Evolutionary conservation across 73 alveolate species (phyloP), one percentile per base, ranked within the genome.

Genomic region (Paraurostyla sp.): DNA sequence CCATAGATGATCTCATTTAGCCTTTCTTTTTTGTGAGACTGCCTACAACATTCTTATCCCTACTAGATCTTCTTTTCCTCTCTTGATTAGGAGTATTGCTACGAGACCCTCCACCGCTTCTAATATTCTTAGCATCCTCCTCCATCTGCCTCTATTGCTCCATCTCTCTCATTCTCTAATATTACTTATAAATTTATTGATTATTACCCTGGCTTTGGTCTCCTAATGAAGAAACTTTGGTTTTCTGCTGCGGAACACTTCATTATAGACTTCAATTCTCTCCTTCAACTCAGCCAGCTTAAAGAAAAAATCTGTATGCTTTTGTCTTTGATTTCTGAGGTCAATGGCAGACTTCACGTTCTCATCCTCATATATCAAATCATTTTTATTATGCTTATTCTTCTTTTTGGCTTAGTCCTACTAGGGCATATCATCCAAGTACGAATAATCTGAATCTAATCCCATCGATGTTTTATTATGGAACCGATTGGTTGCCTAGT

Each of bases 221-320:
- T 60, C 78, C 9, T 60, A 13, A 32, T 60, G 78, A 30, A 60
- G 50, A 60, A 46, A 75, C 51, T 46, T 75, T 16, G 87, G 87
- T 29, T 48, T 49, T 32, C 33, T 75, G 56, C 69, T 36, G 42
- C 51, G 18, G 33, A 75, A 75, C 7, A 75, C 60, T 32, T 75
- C 69, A 75, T 75, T 75, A 32, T 75, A 75, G 16, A 75, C 73
- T 33, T 46, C 69, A 22, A 75, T 75, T 75, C 73, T 43, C 51
- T 75, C 87, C 52, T 75, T 75, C n/a, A 75, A 32, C 52, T 75
- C 87, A 32, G 69, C 36, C 18, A 75, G 75, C 33, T 75, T 46
- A 33, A 46, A 75, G 73, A 36, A 75, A 32, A 75, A 75, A 35
- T 75, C 87, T 7, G 87, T 46, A 51, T 75, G 87, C 32, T 75